Evolutionary conservation across 208 protist species (phyloP), one percentile per base, ranked within the genome.

Genomic region (Trichomonas gallinae): DNA sequence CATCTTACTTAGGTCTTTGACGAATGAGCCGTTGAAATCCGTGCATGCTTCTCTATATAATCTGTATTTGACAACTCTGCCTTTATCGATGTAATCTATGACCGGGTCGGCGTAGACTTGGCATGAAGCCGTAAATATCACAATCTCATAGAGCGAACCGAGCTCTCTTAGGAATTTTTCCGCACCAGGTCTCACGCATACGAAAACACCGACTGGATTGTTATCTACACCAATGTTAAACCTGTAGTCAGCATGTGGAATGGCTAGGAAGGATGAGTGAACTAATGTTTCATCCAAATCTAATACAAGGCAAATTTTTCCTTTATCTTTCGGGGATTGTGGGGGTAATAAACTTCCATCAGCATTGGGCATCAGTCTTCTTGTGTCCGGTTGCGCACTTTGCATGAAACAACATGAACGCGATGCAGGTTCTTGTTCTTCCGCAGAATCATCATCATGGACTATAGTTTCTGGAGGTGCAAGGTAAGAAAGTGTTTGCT

Each of bases 41-140:
- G 93, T 96, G 72, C 93, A 96, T 21, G 40, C 26, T n/a, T 96
- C 93, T 44, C 93, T 10, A 34, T 82, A 96, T 31, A 96, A 49
- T 44, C 93, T 10, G 21, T 96, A 49, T 17, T 48, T 21, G 31
- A 51, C 26, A 13, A 51, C 26, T 34, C 40, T 0, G 15, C 44
- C 87, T 9, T 42, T 42, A 51, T 51, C 40, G 17, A 93, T 48
- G 26, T 11, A 51, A 51, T 93, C 87, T 11, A 93, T 93, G 48
- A 89, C 40, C 6, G 34, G 34, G 42, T 89, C 40, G 45, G 83
- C 83, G 48, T 89, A 89, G 10, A 46, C 17, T 8, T 44, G 83
- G 31, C 34, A 44, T 0, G 40, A 46, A 44, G 83, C 83, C 10
- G 83, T 89, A 48, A 89, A 89, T 17, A 89, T 89, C 0, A 89